Evolutionary conservation across 179 eudicot species (phyloP).

Genomic region (Silene coronaria): DNA sequence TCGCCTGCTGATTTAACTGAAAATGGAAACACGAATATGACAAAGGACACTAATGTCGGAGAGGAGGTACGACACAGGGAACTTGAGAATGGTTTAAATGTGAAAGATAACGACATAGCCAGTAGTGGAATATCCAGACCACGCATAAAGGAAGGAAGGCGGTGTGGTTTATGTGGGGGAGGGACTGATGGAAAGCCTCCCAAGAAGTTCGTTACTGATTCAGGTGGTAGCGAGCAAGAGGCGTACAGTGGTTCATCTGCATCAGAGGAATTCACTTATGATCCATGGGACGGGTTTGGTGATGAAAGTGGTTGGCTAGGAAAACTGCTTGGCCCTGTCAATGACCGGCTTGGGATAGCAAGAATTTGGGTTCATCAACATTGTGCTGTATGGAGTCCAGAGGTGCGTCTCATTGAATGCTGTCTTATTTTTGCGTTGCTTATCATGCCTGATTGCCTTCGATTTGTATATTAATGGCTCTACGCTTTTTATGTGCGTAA

Average conservation of each 20-base stretch:
- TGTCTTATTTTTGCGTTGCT: conserved; percentile 1
- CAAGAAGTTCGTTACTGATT: conserved; percentile 55
- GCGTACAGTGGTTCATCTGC: conserved; percentile 79
- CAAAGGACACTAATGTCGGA: conserved; percentile 17
- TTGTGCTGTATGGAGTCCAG: conserved; percentile 99
- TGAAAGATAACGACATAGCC: conserved; percentile 22
- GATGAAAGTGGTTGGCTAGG: conserved; percentile 97
- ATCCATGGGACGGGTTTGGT: conserved; percentile 89
- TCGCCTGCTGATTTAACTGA: conserved; percentile 22
- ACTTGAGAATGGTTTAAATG: conserved; percentile 29
- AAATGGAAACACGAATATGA: conserved; percentile 25
- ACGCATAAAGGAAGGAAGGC: conserved; percentile 66
- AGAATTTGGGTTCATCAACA: conserved; percentile 97
- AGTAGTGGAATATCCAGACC: conserved; percentile 30
- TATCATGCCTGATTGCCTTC: background rate
- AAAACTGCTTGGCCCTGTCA: conserved; percentile 79
- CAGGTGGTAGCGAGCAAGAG: conserved; percentile 78
- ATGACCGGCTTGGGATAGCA: conserved; percentile 91
- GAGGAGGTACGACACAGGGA: conserved; percentile 27
- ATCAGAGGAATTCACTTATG: conserved; percentile 75
- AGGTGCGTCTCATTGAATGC: conserved; percentile 46
- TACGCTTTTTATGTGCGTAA: background rate
- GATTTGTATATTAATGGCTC: conserved; percentile 1
- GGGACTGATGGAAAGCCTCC: conserved; percentile 93
- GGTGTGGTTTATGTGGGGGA: conserved; percentile 89